Evolutionary conservation across 2,329 filamentous ascomycete genomes (phyloP).

Genomic region (Fusarium sp.): DNA sequence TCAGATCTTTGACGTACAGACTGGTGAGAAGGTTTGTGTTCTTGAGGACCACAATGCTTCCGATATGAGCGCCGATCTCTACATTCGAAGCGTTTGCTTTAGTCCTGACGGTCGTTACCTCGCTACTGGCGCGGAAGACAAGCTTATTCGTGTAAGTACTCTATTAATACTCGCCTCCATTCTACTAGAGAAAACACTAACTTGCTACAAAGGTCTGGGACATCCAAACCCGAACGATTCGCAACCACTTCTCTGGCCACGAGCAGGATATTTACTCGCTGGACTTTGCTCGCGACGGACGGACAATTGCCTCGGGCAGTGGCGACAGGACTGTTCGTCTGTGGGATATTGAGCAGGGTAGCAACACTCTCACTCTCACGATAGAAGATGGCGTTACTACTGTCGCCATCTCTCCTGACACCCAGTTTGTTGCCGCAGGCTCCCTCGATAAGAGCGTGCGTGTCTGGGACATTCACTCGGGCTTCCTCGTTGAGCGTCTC

Average conservation of each 20-base stretch:
- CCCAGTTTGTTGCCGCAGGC: constrained; percentile 92
- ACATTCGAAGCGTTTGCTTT: constrained; percentile 98
- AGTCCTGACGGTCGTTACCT: constrained; percentile 95
- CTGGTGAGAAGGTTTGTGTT: constrained; percentile 87
- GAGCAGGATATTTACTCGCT: constrained; percentile 99
- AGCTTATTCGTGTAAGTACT: constrained; percentile 85
- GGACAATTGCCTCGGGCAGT: constrained; percentile 94
- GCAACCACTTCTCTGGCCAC: constrained; percentile 94
- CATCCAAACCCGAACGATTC: constrained; percentile 84
- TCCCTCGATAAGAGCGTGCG: constrained; percentile 97
- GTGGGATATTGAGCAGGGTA: constrained; percentile 91
- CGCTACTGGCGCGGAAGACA: constrained; percentile 96
- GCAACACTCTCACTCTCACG: constrained; percentile 84
- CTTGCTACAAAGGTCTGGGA: constrained; percentile 85
- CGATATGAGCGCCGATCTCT: constrained; percentile 90
- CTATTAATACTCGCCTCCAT: neutral
- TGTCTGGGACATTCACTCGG: constrained; percentile 92
- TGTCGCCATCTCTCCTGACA: constrained; percentile 96
- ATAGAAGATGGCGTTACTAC: constrained; percentile 99
- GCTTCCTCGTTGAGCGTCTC: constrained; percentile 88
- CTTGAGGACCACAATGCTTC: constrained; percentile 85
- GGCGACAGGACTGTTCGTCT: constrained; percentile 94
- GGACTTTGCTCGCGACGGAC: constrained; percentile 93
- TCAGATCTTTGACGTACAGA: constrained; percentile 96
- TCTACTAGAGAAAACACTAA: constrained; percentile 17